These are phyloP conservation scores for Aegilops tauschii DNA, from an alignment of 176 grass and related monocot genomes.

Conservation along the genomic window DNA sequence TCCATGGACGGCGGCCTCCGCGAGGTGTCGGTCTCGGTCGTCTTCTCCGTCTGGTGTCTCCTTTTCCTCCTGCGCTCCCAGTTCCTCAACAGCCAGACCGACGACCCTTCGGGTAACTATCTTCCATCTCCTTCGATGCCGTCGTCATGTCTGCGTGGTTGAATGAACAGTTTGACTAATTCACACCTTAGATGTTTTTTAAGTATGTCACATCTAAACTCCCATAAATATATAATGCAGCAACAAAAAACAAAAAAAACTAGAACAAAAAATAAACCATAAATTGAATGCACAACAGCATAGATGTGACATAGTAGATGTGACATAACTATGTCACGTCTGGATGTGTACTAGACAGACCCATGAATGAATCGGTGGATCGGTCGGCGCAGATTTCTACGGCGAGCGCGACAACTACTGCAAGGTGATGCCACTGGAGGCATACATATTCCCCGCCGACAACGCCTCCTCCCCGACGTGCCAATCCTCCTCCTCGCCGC, in stretches of 20 bases:
- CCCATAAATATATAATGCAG: too few relatives aligned
- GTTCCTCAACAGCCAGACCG: conserved; percentile 48
- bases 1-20: conserved; percentile 65
- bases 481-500: conserved; percentile 7
- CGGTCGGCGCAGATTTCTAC: conserved; percentile 37
- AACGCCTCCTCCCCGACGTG: conserved; percentile 34
- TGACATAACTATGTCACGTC: too few relatives aligned
- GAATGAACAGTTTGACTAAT: neutral
- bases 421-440: conserved; percentile 58
- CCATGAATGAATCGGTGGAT: neutral
- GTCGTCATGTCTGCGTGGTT: neutral
- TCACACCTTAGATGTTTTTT: too few relatives aligned
- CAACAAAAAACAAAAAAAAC: too few relatives aligned
- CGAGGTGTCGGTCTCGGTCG: conserved; percentile 66
- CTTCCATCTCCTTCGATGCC: neutral
- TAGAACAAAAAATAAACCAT: too few relatives aligned
- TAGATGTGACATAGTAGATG: too few relatives aligned
- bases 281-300: too few relatives aligned
- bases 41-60: conserved; percentile 73
- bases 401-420: conserved; percentile 45
- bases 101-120: conserved; percentile 21
- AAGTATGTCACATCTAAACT: too few relatives aligned
- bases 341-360: too few relatives aligned
- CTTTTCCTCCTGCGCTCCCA: conserved; percentile 57
- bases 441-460: conserved; percentile 45